Evolutionary conservation across 495 filamentous ascomycete genomes (phyloP), one percentile per base, ranked within the genome.

Genomic region (Xylaria nigripes): DNA sequence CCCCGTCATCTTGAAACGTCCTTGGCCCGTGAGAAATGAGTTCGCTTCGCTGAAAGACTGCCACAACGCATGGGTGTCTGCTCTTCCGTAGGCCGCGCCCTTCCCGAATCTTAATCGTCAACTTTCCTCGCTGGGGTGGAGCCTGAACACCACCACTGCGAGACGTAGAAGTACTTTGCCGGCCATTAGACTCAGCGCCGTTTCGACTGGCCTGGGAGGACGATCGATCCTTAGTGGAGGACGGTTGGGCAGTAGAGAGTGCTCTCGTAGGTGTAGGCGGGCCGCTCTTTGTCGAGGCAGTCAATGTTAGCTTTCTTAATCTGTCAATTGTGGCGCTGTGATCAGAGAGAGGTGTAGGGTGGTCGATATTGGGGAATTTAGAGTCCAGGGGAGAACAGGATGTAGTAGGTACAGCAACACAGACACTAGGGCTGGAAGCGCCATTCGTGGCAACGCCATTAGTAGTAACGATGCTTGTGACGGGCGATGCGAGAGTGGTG

Each of bases 41-140:
- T 66, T 98, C 94, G 61, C 91, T 93, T 69, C 88, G 88, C 66
- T 98, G 93, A 62, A 96, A 98, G 22, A 95, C 91, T 40, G 90
- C 95, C 13, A 98, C 90, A 19, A 95, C 90, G 64, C 97, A 98
- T 2, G 93, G 93, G 62, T 95, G 86, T 36, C 81, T 79, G 64
- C 90, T 89, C 10, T 84, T 87, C 48, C 85, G 79, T 23, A 98
- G 70, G 2, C 87, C 89, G 61, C 87, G 80, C 29, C 85, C 93
- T 70, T 95, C 88, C 50, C 81, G 73, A 27, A 98, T 91, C 57
- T 85, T 88, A 50, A 98, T 87, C 27, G 86, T 86, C 18, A 98
- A 76, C 68, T 95, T 95, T 23, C 93, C 93, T 66, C 87, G 93
- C 22, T 89, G 77, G 10, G 83, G 75, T n/a, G 85, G 86, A 6